Evolutionary conservation across 352 stramenopile species (phyloP).

Genomic region (Phytophthora pinifolia): DNA sequence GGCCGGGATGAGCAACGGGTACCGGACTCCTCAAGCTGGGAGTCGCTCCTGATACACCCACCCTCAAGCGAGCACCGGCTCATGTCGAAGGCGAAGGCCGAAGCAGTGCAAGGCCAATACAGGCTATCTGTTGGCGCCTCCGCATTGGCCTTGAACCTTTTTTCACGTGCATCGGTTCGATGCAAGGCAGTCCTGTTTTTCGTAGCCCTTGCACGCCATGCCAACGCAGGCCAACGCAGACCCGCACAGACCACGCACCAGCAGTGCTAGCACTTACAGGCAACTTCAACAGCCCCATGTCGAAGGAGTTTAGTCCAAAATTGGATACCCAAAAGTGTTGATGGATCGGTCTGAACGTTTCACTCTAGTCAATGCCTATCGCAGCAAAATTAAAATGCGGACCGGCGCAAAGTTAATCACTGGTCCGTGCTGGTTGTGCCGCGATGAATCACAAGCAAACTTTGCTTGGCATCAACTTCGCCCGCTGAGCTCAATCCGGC

Average conservation of each 20-base stretch:
- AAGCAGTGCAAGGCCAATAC: background rate
- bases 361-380: conserved; percentile 17
- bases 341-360: no score
- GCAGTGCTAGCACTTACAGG: conserved; percentile 7
- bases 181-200: background rate
- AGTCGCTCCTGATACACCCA: no score
- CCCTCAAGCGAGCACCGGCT: no score
- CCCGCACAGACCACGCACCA: conserved; percentile 20
- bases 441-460: conserved; percentile 2
- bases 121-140: background rate
- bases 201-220: background rate
- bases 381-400: conserved; percentile 9
- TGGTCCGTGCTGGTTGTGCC: conserved; percentile 5
- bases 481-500: conserved; percentile 16
- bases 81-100: background rate
- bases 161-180: no score
- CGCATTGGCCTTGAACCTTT: no score
- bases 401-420: conserved; percentile 12
- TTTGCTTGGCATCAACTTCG: conserved; percentile 7
- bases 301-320: no score
- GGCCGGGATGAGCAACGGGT: conserved; percentile 10
- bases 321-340: no score
- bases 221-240: no score
- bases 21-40: no score
- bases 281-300: no score